Evolutionary conservation across 345 rosid genomes (phyloP).

Genomic region (Microcos paniculata): DNA sequence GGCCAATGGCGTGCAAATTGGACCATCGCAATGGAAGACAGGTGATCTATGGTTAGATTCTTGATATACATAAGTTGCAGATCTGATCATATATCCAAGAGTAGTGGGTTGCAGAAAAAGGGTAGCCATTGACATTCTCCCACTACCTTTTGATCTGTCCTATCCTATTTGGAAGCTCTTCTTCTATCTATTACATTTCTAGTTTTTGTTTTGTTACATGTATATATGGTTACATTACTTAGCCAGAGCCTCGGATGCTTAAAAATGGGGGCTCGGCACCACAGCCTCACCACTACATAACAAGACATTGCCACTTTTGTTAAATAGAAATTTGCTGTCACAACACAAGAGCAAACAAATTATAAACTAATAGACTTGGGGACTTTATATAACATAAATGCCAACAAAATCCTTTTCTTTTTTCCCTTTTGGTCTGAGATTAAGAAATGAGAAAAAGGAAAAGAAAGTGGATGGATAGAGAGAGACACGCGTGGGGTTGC

Average conservation of each 20-base stretch:
- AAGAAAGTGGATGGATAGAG: conserved; percentile 4
- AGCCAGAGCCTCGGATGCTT: conserved; percentile 9
- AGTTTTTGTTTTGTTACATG: background rate
- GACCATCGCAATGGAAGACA: background rate
- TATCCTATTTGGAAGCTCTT: background rate
- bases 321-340: too few species aligned
- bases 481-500: conserved; percentile 42
- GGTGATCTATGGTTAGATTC: conserved; percentile 1
- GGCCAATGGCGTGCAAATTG: background rate
- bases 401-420: background rate
- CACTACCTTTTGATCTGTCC: conserved; percentile 10
- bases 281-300: background rate
- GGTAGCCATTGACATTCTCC: conserved; percentile 24
- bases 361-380: background rate
- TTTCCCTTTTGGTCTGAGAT: background rate
- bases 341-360: too few species aligned
- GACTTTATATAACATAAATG: conserved; percentile 1
- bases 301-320: too few species aligned
- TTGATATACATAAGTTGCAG: background rate
- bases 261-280: background rate
- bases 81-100: background rate
- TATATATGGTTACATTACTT: background rate
- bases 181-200: background rate
- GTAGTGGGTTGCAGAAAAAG: background rate
- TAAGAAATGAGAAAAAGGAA: background rate